Base-by-base conservation (phyloP, 371 early-diverging fungal species). In the Mortierella sp. region DNA sequence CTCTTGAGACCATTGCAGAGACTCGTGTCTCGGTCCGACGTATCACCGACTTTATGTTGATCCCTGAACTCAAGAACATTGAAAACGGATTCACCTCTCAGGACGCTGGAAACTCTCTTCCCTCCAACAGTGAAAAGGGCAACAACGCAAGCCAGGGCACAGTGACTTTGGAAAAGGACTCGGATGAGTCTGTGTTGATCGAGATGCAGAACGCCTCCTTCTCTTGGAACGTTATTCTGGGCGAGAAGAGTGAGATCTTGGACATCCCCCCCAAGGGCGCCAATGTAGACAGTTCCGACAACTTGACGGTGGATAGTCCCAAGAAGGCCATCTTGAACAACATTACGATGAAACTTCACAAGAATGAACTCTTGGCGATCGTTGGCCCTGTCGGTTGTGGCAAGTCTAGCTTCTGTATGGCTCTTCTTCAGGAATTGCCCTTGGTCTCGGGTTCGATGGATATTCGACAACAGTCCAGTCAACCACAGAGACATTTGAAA, bases 401-500 rank as follows among this genome's bases (percentile, higher is more conserved):
- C 66, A 75, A 73, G 57, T 67, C 85, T 12, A 84, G 86, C 16
- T 69, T 89, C 51, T 72, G 75, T 48, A 75, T 75, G 69, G 81
- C 81, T 0, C 66, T 81, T 9, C 30, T 81, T 21, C 64, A 68
- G 19, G 81, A 80, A n/a, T 66, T 91, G 28, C 73, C 83, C 1
- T 82, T 87, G 0, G 70, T 87, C 19, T 66, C 87, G 7, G 91
- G 90, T 28, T 88, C 89, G 37, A 87, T 90, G 85, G 84, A 57
- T 2, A 26, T 68, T 50, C 60, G 66, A 19, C 58, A 77, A 57
- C 50, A 81, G 3, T 55, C 48, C 26, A 19, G 46, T 16, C 26
- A 1, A 1, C 58, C 61, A 21, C 48, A 67, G 44, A 58, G 63
- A 16, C 66, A 60, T n/a, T 50, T 72, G 50, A 64, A 44, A 2